phyloP scores from a whole-genome alignment of 1,139 yeast species.

The Yamadazyma mexicana region DNA sequence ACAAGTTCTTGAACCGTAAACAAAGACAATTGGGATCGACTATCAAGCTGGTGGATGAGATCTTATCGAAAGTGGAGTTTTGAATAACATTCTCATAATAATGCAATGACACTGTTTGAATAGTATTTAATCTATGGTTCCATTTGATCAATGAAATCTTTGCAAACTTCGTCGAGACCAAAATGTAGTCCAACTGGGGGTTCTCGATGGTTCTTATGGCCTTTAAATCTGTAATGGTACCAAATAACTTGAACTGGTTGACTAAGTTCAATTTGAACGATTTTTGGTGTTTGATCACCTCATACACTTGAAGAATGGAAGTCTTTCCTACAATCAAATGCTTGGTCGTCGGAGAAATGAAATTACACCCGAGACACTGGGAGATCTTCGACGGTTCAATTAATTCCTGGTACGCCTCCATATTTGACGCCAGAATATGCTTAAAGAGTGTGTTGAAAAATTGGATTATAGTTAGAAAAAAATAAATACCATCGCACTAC shows the following conservation, averaged over 20 bases:
- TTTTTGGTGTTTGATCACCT: constrained; percentile 31
- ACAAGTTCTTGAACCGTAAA: constrained; percentile 65
- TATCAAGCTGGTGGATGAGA: constrained; percentile 49
- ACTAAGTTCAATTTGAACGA: constrained; percentile 50
- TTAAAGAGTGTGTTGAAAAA: constrained; percentile 5
- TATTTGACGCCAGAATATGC: constrained; percentile 19
- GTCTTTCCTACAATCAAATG: constrained; percentile 75
- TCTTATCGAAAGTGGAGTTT: constrained; percentile 48
- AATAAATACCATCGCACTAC: constrained; percentile 3
- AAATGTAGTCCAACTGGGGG: constrained; percentile 55
- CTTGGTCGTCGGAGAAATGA: constrained; percentile 49
- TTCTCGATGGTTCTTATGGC: constrained; percentile 53
- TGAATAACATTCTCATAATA: constrained; percentile 75
- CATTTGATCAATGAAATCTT: constrained; percentile 76
- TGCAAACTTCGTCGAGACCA: constrained; percentile 72
- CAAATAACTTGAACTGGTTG: constrained; percentile 71
- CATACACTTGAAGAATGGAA: constrained; percentile 68
- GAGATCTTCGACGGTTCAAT: constrained; percentile 77
- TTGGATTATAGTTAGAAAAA: neutral
- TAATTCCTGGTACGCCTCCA: constrained; percentile 85
- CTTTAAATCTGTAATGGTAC: constrained; percentile 61
- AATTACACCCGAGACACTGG: constrained; percentile 60
- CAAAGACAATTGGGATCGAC: constrained; percentile 72
- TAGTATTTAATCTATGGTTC: constrained; percentile 52
- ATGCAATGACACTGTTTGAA: constrained; percentile 79